These are phyloP conservation scores for Acer saccharum DNA, from an alignment of 345 rosid species.

Conservation along the genomic window DNA sequence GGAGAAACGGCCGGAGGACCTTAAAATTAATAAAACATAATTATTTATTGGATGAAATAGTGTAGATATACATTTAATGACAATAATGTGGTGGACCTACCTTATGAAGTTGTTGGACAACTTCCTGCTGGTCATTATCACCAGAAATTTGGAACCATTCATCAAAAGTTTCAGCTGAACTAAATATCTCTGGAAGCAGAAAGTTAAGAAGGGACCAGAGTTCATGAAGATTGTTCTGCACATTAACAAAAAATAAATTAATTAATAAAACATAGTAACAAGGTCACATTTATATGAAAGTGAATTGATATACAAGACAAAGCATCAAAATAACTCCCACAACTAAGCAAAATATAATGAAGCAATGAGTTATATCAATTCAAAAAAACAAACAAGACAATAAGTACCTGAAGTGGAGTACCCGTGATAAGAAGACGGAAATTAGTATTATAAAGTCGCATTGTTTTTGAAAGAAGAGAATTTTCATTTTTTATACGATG, in stretches of 20 bases:
- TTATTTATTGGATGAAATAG: slow-evolving; percentile 12
- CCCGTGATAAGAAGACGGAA: slow-evolving; percentile 95
- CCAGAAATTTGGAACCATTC: slow-evolving; percentile 99
- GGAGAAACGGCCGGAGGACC: slow-evolving; percentile 98
- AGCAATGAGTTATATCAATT: neutral
- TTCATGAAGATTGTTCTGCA: slow-evolving; percentile 98
- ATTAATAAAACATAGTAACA: slow-evolving; percentile 7
- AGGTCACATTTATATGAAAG: slow-evolving; percentile 13
- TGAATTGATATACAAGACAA: neutral
- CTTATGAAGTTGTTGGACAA: slow-evolving; percentile 98
- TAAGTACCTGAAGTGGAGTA: slow-evolving; percentile 94
- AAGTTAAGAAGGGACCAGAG: slow-evolving; percentile 98
- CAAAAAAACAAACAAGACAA: neutral
- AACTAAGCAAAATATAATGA: neutral
- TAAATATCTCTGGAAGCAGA: slow-evolving; percentile 89
- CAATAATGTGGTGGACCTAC: slow-evolving; percentile 32
- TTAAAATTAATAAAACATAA: slow-evolving; percentile 29
- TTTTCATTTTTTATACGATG: slow-evolving; percentile 96
- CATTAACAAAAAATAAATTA: neutral
- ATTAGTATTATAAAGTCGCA: slow-evolving; percentile 88
- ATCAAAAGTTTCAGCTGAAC: slow-evolving; percentile 99
- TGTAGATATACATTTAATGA: neutral
- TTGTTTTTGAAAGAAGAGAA: slow-evolving; percentile 92
- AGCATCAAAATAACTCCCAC: neutral
- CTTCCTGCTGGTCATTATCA: slow-evolving; percentile 98